Conservation (phyloP, 495 filamentous ascomycete species). For the Durotheca rogersii region DNA sequence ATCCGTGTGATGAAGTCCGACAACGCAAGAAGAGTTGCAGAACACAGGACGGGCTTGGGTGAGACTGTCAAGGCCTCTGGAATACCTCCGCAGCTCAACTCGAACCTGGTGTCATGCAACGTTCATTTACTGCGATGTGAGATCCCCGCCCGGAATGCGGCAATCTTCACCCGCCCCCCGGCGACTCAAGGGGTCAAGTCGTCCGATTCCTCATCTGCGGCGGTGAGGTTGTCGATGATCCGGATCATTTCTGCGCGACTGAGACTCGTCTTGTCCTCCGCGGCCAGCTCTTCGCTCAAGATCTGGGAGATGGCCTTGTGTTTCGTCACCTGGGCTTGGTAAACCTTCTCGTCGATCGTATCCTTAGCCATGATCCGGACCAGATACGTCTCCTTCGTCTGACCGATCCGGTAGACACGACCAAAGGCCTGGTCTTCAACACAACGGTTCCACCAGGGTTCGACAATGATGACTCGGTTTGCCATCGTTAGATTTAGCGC, state of each 20-base stretch:
- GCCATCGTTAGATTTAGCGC: slow-evolving; percentile 57
- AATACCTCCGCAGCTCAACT: too few species aligned
- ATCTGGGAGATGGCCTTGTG: neutral
- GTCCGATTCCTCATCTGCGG: too few species aligned
- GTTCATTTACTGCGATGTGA: too few species aligned
- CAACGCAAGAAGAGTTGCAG: too few species aligned
- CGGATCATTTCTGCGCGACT: neutral
- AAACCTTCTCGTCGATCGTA: slow-evolving; percentile 41
- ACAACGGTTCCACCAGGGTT: slow-evolving; percentile 61
- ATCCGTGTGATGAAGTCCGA: too few species aligned
- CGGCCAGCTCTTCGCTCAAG: neutral
- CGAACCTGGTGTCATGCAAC: too few species aligned
- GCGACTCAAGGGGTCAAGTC: too few species aligned
- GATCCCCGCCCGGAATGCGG: too few species aligned
- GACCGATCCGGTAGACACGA: slow-evolving; percentile 39
- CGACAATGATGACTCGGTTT: slow-evolving; percentile 58
- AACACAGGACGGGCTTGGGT: too few species aligned
- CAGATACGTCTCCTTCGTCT: slow-evolving; percentile 36
- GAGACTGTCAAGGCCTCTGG: too few species aligned
- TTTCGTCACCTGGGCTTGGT: slow-evolving; percentile 28
- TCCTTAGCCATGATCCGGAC: slow-evolving; percentile 29
- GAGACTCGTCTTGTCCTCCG: neutral
- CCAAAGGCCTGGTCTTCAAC: slow-evolving; percentile 39
- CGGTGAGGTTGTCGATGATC: too few species aligned
- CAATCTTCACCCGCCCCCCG: too few species aligned